Percentiles rank a stretch among this genome's conserved stretches.
phyloP scores from a whole-genome alignment of 805 yeast species.

The Priceomyces fermenticarens region DNA sequence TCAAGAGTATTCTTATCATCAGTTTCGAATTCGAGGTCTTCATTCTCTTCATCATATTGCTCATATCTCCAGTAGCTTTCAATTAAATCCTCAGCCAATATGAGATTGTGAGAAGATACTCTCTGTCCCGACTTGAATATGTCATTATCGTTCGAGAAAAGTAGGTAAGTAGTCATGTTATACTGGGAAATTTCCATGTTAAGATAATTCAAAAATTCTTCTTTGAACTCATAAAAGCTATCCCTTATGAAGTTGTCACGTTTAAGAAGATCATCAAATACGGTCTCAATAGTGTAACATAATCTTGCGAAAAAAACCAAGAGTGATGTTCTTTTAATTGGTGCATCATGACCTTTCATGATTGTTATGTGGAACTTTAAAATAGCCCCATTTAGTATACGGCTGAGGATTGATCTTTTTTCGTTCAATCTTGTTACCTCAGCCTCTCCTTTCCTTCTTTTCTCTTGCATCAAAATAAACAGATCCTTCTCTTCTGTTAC shows the following conservation, averaged over 20 bases:
- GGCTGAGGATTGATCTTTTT: slow-evolving; percentile 23
- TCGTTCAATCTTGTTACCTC: slow-evolving; percentile 16
- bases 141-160: slow-evolving; percentile 17
- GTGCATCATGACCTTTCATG: slow-evolving; percentile 7
- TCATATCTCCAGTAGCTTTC: slow-evolving; percentile 1
- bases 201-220: slow-evolving; percentile 20
- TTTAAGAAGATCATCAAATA: slow-evolving; percentile 17
- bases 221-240: slow-evolving; percentile 19
- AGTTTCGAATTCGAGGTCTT: slow-evolving; percentile 3
- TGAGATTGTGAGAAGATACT: slow-evolving; percentile 8
- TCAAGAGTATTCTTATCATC: slow-evolving; percentile 1
- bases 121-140: slow-evolving; percentile 13
- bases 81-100: not conserved
- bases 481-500: slow-evolving; percentile 14
- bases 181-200: slow-evolving; percentile 23
- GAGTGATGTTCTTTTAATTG: slow-evolving; percentile 22
- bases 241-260: slow-evolving; percentile 8
- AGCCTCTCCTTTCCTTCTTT: slow-evolving; percentile 14
- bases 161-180: slow-evolving; percentile 12
- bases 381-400: slow-evolving; percentile 26
- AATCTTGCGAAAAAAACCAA: slow-evolving; percentile 32
- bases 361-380: slow-evolving; percentile 28
- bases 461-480: slow-evolving; percentile 18
- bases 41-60: slow-evolving; percentile 12
- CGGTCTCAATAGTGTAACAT: slow-evolving; percentile 26